Base-by-base conservation (phyloP, 495 filamentous ascomycete genomes). In the Physcia stellaris region DNA sequence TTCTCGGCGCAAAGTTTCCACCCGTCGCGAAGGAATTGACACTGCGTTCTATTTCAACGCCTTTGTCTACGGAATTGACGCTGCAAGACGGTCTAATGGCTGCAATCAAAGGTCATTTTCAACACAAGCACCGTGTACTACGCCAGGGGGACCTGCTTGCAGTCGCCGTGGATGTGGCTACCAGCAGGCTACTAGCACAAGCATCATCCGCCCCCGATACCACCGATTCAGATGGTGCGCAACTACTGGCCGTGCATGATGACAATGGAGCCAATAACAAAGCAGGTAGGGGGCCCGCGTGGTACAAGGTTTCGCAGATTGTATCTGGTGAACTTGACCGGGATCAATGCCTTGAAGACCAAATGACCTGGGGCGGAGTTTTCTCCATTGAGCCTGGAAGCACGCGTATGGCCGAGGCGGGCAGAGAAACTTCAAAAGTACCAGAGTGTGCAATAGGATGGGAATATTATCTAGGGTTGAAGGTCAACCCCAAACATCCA, bases 11-110 rank as follows among this genome's bases (percentile, higher is more conserved):
- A 1, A 68, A 67, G n/a, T 73, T 64, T 27, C 90, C 92, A 0
- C 92, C 86, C 2, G 68, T 80, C 40, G 92, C 90, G 12, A 84
- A 84, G 44, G 88, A 96, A 54, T 78, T 96, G 20, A 93, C 83
- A 1, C 57, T 98, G n/a, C 67, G 85, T 31, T 90, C 93, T 45
- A 70, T 98, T 28, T 79, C 84, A 6, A 95, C 86, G 0, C 92
- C 90, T 0, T 58, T 88, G 6, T 83, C 84, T 6, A 86, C 81
- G 24, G 87, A 96, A 41, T 70, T 83, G 18, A 67, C 79, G 7
- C 70, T 94, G 5, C 84, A 96, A 47, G 79, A 82, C 11, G 77
- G 75, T 6, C 68, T 95, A 9, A 83, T 95, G 48, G 71, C 80
- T 4, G 83, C 80, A 4, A 53, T 98, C 17, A 94, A 93, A 53